Evolutionary conservation across 371 early-diverging fungal species (phyloP).

Genomic region (Mucor plumbeus): DNA sequence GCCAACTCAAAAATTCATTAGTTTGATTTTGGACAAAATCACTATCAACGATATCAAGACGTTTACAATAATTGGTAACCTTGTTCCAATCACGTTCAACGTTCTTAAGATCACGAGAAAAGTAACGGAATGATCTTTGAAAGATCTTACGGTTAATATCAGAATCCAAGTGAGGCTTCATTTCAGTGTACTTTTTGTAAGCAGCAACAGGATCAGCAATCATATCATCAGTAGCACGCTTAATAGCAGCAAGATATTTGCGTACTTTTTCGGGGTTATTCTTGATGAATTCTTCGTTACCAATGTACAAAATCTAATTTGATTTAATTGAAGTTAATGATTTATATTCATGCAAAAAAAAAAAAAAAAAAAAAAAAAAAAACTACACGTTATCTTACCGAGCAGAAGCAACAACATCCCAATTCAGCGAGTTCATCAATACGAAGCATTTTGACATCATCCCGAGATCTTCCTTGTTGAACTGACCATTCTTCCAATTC

Average conservation of each 20-base stretch:
- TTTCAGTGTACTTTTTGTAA: conserved; percentile 59
- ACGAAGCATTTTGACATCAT: conserved; percentile 68
- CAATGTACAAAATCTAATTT: conserved; percentile 64
- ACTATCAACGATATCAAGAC: conserved; percentile 59
- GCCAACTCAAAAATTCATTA: conserved; percentile 61
- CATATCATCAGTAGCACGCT: conserved; percentile 61
- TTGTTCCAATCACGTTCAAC: conserved; percentile 74
- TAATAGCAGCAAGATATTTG: conserved; percentile 61
- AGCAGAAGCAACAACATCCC: conserved; percentile 74
- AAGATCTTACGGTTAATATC: conserved; percentile 67
- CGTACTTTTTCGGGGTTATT: conserved; percentile 64
- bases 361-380: too few relatives aligned
- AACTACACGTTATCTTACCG: conserved; percentile 33
- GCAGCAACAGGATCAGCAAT: conserved; percentile 57
- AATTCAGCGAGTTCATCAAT: conserved; percentile 72
- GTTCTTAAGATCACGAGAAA: conserved; percentile 65
- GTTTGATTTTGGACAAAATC: conserved; percentile 66
- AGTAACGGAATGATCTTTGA: conserved; percentile 68
- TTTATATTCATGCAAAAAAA: neutral
- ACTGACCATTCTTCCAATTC: conserved; percentile 72
- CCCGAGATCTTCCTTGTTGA: conserved; percentile 53
- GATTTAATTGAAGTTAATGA: neutral
- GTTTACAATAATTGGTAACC: conserved; percentile 70
- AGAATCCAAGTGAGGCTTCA: conserved; percentile 64
- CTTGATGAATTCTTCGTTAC: conserved; percentile 64